Evolutionary conservation across 345 rosid genomes (phyloP).

Genomic region (Bruguiera gymnorhiza): DNA sequence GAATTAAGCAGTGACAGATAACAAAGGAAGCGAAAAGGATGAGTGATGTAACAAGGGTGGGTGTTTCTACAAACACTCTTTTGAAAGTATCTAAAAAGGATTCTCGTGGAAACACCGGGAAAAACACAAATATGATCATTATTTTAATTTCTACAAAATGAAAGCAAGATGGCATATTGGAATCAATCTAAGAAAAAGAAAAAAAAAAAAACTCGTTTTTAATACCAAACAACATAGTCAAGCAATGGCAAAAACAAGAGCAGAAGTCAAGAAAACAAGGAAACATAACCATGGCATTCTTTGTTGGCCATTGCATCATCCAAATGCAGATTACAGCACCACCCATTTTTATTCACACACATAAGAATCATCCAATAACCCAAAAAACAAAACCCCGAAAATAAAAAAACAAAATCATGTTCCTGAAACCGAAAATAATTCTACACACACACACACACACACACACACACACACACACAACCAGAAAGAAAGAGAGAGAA

Average conservation of each 20-base stretch:
- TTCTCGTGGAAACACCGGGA: background rate
- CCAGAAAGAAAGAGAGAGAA: background rate
- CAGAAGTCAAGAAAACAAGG: background rate
- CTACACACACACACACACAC: background rate
- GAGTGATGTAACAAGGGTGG: background rate
- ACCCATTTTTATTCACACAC: constrained; percentile 4
- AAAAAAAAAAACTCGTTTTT: background rate
- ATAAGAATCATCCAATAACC: background rate
- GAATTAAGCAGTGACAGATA: background rate
- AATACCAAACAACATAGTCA: background rate
- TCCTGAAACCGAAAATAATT: background rate
- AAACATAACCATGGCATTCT: background rate
- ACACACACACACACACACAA: background rate
- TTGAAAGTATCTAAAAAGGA: background rate
- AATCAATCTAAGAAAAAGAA: background rate
- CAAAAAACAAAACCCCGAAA: background rate
- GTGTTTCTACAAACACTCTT: background rate
- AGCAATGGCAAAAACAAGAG: background rate
- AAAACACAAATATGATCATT: background rate
- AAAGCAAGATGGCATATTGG: background rate
- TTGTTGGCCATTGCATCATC: background rate
- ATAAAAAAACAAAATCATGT: background rate
- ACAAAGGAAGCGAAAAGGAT: background rate
- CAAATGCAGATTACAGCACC: constrained; percentile 1
- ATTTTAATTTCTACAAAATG: background rate